Conservation (phyloP, 2,329 filamentous ascomycete species). For the Westerdykella aurantiaca region DNA sequence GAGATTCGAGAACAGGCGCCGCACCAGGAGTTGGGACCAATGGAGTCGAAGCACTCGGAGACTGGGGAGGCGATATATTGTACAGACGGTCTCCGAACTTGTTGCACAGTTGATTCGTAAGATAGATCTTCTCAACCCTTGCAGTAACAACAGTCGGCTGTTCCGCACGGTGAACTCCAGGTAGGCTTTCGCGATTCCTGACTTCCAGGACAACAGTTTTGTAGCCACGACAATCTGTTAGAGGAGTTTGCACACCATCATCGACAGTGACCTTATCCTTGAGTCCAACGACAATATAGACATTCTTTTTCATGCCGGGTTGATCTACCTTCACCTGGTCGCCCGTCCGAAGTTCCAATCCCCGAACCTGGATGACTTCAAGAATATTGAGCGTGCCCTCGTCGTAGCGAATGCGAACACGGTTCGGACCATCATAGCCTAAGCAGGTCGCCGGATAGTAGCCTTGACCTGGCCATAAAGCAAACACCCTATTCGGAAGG, state of each 20-base stretch:
- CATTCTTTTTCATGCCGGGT: constrained; percentile 40
- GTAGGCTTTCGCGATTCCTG: constrained; percentile 38
- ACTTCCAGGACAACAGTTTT: constrained; percentile 36
- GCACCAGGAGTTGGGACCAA: constrained; percentile 20
- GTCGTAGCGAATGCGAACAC: constrained; percentile 46
- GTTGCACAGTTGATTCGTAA: constrained; percentile 41
- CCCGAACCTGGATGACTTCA: constrained; percentile 35
- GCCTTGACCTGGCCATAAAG: constrained; percentile 52
- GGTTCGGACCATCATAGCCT: constrained; percentile 39
- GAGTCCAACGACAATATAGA: constrained; percentile 42
- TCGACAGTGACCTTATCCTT: constrained; percentile 29
- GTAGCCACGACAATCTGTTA: constrained; percentile 41
- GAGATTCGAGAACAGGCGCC: constrained; percentile 41
- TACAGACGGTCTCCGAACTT: constrained; percentile 38
- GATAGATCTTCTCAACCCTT: constrained; percentile 39
- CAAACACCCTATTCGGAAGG: constrained; percentile 51
- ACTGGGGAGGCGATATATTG: constrained; percentile 10
- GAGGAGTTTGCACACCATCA: constrained; percentile 25
- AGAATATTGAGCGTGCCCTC: constrained; percentile 42
- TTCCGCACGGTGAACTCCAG: constrained; percentile 10
- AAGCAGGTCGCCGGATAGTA: constrained; percentile 58
- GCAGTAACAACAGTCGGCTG: constrained; percentile 24
- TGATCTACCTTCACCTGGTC: constrained; percentile 46
- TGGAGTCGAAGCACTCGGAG: constrained; percentile 15
- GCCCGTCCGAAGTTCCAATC: constrained; percentile 40